phyloP scores from a whole-genome alignment of 2,329 filamentous ascomycete species.

The Teratosphaeria zuluensis region DNA sequence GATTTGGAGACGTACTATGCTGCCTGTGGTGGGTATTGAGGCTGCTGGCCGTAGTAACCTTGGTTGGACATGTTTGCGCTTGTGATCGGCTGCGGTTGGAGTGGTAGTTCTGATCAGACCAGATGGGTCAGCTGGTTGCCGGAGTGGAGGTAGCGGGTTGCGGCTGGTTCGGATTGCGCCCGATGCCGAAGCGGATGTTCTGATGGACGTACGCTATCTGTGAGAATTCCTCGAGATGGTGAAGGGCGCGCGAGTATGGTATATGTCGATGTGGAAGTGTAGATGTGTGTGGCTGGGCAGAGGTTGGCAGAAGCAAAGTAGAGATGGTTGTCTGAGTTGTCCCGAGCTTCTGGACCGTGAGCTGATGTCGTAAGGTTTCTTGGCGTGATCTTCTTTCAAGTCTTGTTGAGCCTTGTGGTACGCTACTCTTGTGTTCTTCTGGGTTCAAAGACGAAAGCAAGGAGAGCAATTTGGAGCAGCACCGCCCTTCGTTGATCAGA shows the following conservation, averaged over 20 bases:
- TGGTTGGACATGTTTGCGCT: conserved; percentile 31
- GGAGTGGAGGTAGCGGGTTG: not conserved
- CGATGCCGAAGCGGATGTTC: not conserved
- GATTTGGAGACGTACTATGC: not conserved
- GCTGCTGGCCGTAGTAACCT: conserved; percentile 28
- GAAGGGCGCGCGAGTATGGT: not conserved
- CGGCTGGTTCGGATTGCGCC: not conserved
- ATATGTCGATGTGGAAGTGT: not conserved
- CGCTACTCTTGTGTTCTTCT: not conserved
- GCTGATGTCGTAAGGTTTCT: not conserved
- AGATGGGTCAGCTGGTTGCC: conserved; percentile 3
- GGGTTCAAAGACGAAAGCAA: too few species aligned
- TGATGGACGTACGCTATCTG: not conserved
- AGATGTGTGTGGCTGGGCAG: not conserved
- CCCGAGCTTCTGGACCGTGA: not conserved
- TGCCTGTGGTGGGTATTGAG: conserved; percentile 1
- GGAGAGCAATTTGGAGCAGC: too few species aligned
- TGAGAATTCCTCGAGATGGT: not conserved
- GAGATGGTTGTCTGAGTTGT: not conserved
- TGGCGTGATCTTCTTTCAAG: not conserved
- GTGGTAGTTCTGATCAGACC: not conserved
- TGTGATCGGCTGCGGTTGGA: not conserved
- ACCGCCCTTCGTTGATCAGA: too few species aligned
- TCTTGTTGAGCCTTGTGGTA: not conserved
- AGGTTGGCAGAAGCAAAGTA: not conserved